Conservation (phyloP, 768 basidiomycete genomes). For the Pisolithus orientalis region DNA sequence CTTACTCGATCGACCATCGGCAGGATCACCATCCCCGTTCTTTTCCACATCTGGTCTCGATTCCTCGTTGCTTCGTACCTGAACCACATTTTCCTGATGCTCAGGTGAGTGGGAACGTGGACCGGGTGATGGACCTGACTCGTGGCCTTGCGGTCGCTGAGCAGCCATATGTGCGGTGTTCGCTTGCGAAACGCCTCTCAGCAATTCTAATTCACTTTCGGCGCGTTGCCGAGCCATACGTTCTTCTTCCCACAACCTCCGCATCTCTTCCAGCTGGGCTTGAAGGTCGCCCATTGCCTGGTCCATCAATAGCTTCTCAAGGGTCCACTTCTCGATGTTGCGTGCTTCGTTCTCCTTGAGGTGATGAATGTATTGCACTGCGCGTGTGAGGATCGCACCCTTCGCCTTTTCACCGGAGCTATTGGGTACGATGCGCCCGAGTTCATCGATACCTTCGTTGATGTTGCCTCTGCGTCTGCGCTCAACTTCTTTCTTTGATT, state of each 20-base stretch:
- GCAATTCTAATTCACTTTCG: constrained; percentile 58
- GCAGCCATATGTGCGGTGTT: neutral
- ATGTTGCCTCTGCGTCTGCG: constrained; percentile 91
- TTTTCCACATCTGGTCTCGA: constrained; percentile 16
- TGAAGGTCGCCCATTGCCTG: constrained; percentile 87
- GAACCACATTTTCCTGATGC: constrained; percentile 14
- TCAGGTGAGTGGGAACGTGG: constrained; percentile 25
- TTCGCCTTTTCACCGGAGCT: constrained; percentile 86
- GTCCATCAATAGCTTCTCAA: constrained; percentile 89
- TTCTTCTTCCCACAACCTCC: constrained; percentile 79
- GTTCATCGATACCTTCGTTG: constrained; percentile 92
- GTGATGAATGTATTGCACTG: constrained; percentile 88
- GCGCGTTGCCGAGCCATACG: constrained; percentile 49
- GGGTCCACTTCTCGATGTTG: constrained; percentile 90
- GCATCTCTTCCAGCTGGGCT: constrained; percentile 75
- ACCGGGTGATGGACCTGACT: constrained; percentile 1
- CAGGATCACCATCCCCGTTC: neutral
- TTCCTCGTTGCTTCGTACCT: constrained; percentile 11
- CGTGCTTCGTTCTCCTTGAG: constrained; percentile 87
- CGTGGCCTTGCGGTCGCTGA: constrained; percentile 9
- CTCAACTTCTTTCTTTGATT: constrained; percentile 90
- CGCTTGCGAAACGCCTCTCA: constrained; percentile 34
- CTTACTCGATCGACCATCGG: neutral
- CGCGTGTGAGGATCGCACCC: constrained; percentile 80
- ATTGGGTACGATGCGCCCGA: constrained; percentile 83